phyloP scores from a whole-genome alignment of 768 basidiomycete genomes.

The Roridomyces roridus region DNA sequence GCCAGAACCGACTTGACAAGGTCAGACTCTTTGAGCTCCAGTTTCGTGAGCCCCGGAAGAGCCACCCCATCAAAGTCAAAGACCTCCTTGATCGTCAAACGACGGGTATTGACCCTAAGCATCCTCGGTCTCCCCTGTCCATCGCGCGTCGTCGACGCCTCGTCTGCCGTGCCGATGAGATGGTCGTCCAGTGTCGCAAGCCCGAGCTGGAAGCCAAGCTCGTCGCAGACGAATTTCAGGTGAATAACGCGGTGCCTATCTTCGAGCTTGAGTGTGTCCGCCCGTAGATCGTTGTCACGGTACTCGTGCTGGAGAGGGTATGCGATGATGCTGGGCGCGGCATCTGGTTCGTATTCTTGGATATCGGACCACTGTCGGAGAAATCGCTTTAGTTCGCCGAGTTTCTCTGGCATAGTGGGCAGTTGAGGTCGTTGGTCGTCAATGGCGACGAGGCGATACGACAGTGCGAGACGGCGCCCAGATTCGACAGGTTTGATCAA shows the following conservation, averaged over 20 bases:
- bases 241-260: slow-evolving; percentile 25
- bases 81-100: slow-evolving; percentile 26
- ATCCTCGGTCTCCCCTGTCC: slow-evolving; percentile 23
- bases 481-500: slow-evolving; percentile 21
- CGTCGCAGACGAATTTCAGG: slow-evolving; percentile 21
- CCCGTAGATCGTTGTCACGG: slow-evolving; percentile 23
- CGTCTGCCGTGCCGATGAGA: slow-evolving; percentile 22
- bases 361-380: slow-evolving; percentile 24
- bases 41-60: slow-evolving; percentile 13
- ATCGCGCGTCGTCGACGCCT: slow-evolving; percentile 8
- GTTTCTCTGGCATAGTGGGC: slow-evolving; percentile 22
- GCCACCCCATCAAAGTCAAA: slow-evolving; percentile 24
- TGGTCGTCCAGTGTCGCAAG: slow-evolving; percentile 26
- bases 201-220: slow-evolving; percentile 22
- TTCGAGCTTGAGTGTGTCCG: slow-evolving; percentile 22
- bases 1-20: slow-evolving; percentile 13
- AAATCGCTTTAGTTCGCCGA: slow-evolving; percentile 18
- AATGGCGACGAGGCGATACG: slow-evolving; percentile 14
- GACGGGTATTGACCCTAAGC: slow-evolving; percentile 20
- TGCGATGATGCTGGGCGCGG: slow-evolving; percentile 21
- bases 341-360: slow-evolving; percentile 22
- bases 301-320: slow-evolving; percentile 21
- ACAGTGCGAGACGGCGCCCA: slow-evolving; percentile 24
- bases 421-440: slow-evolving; percentile 12
- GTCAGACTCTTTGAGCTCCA: slow-evolving; percentile 19